Conservation (phyloP, 202 grass and related monocot species). For the Miscanthus sacchariflorus region DNA sequence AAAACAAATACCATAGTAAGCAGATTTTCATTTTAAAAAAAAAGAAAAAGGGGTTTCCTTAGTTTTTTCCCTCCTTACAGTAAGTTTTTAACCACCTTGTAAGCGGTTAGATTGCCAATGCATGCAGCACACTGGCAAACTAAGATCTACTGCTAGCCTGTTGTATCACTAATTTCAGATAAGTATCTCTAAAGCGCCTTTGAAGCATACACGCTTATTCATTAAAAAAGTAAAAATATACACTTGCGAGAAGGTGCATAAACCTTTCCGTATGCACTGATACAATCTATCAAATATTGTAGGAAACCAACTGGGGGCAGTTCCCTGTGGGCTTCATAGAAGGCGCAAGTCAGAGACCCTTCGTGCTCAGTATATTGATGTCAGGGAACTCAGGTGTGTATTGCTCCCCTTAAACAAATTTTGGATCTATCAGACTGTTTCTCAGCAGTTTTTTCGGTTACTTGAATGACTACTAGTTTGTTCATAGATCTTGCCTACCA, state of each 20-base stretch:
- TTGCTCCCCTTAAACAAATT: constrained; percentile 1
- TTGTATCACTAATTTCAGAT: background rate
- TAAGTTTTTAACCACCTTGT: background rate
- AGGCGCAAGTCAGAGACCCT: constrained; percentile 93
- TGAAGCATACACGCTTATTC: background rate
- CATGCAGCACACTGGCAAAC: constrained; percentile 4
- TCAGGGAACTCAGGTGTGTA: constrained; percentile 73
- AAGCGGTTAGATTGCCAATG: background rate
- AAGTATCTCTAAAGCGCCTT: constrained; percentile 9
- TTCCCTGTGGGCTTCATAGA: constrained; percentile 59
- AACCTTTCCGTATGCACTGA: constrained; percentile 40
- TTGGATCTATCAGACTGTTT: background rate
- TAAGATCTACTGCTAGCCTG: background rate
- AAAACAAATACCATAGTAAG: no score
- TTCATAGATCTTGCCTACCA: constrained; percentile 19
- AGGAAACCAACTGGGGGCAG: constrained; percentile 57
- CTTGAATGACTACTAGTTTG: constrained; percentile 10
- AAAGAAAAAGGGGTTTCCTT: no score
- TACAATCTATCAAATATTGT: constrained; percentile 32
- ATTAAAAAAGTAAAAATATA: background rate
- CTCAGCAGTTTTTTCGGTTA: constrained; percentile 5
- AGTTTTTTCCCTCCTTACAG: background rate
- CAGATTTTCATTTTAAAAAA: no score
- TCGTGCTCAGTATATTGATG: constrained; percentile 86
- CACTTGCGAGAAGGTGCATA: background rate